Evolutionary conservation across 192 early-diverging fungal genomes (phyloP).

Genomic region (Coemansia asiatica): DNA sequence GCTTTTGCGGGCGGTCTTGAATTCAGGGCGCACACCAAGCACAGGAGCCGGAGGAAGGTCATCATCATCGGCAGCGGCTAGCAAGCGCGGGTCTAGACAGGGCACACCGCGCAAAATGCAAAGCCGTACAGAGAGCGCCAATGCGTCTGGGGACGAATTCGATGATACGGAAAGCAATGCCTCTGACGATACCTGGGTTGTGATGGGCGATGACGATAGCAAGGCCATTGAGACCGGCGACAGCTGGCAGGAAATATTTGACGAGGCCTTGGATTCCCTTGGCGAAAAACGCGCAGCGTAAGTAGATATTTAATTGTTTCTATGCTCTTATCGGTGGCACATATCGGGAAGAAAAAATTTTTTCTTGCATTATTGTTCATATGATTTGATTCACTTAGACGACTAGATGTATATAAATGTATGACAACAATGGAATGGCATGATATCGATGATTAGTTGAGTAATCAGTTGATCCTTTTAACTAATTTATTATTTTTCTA

Average conservation of each 20-base stretch:
- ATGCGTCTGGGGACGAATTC: slow-evolving; percentile 34
- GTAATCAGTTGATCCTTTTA: too few species aligned
- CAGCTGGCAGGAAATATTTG: slow-evolving; percentile 29
- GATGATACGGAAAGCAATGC: slow-evolving; percentile 28
- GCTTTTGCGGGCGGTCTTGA: slow-evolving; percentile 20
- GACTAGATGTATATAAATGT: too few species aligned
- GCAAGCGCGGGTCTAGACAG: slow-evolving; percentile 10
- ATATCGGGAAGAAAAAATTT: background rate
- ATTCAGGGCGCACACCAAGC: slow-evolving; percentile 27
- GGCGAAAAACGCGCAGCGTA: slow-evolving; percentile 37
- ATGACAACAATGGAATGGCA: too few species aligned
- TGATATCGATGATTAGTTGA: too few species aligned
- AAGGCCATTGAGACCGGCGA: slow-evolving; percentile 6
- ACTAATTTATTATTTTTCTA: too few species aligned
- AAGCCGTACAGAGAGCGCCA: slow-evolving; percentile 20
- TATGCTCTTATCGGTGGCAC: background rate
- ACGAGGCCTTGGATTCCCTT: slow-evolving; percentile 30
- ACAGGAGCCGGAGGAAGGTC: slow-evolving; percentile 17
- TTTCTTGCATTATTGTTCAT: too few species aligned
- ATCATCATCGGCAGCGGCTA: background rate
- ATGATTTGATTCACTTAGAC: too few species aligned
- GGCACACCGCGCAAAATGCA: slow-evolving; percentile 25
- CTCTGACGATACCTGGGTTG: slow-evolving; percentile 37
- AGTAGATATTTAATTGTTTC: too few species aligned
- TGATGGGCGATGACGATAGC: slow-evolving; percentile 14